Conservation (phyloP, 2,329 filamentous ascomycete genomes). For the Hypoxylon sp. region DNA sequence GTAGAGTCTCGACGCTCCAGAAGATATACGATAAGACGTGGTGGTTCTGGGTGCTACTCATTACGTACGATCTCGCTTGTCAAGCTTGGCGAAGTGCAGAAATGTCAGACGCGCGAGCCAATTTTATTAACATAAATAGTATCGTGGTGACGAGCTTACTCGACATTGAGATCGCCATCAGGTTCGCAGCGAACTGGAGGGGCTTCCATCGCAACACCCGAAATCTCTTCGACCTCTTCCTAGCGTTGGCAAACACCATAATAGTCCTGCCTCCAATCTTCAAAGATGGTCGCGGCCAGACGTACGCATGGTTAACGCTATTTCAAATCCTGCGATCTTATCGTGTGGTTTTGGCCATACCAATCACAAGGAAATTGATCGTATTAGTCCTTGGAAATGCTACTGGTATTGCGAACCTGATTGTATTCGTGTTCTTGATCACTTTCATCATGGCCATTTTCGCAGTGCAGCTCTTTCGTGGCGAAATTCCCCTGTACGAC, state of each 20-base stretch:
- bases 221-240: constrained; percentile 84
- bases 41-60: constrained; percentile 84
- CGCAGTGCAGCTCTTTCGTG: constrained; percentile 91
- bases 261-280: constrained; percentile 89
- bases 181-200: constrained; percentile 84
- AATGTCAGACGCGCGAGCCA: constrained; percentile 74
- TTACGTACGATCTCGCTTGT: constrained; percentile 82
- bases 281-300: constrained; percentile 68
- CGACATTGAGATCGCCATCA: constrained; percentile 84
- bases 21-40: constrained; percentile 80
- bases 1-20: constrained; percentile 70
- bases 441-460: constrained; percentile 96
- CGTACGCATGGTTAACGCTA: constrained; percentile 89
- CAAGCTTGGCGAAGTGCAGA: constrained; percentile 82
- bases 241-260: constrained; percentile 85
- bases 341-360: constrained; percentile 89
- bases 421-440: constrained; percentile 95
- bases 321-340: constrained; percentile 96
- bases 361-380: constrained; percentile 89
- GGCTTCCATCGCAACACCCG: constrained; percentile 79
- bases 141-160: constrained; percentile 82
- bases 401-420: constrained; percentile 91
- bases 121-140: constrained; percentile 81
- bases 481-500: constrained; percentile 80
- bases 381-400: constrained; percentile 91